phyloP scores from a whole-genome alignment of 495 filamentous ascomycete genomes.

The Hyaloscypha bicolor region DNA sequence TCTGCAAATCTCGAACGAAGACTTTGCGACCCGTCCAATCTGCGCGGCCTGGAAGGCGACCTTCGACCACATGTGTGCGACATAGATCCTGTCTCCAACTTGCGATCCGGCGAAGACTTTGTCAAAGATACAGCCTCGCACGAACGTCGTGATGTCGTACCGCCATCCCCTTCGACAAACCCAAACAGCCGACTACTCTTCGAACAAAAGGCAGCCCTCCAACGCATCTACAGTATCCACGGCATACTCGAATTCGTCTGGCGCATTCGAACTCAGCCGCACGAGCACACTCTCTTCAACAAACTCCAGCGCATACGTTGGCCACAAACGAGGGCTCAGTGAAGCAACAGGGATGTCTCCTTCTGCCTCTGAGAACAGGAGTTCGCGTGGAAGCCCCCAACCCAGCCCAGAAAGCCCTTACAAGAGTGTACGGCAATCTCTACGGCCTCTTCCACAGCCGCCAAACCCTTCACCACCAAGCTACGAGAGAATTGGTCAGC shows the following conservation, averaged over 20 bases:
- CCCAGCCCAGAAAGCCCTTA: slow-evolving; percentile 60
- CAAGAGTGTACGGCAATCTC: slow-evolving; percentile 70
- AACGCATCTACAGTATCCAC: slow-evolving; percentile 79
- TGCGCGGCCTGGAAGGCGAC: slow-evolving; percentile 22
- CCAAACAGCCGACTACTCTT: slow-evolving; percentile 62
- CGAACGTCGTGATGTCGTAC: slow-evolving; percentile 49
- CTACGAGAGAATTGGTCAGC: slow-evolving; percentile 13
- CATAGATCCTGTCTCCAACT: slow-evolving; percentile 14
- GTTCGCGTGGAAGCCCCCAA: slow-evolving; percentile 29
- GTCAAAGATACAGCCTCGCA: background rate
- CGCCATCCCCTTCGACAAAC: slow-evolving; percentile 62
- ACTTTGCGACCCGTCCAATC: slow-evolving; percentile 5
- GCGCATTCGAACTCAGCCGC: slow-evolving; percentile 65
- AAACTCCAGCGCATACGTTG: slow-evolving; percentile 62
- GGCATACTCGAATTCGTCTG: slow-evolving; percentile 70
- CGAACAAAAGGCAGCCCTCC: slow-evolving; percentile 71
- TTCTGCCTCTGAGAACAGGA: slow-evolving; percentile 30
- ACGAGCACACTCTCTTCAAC: slow-evolving; percentile 79
- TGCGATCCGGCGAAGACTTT: slow-evolving; percentile 18
- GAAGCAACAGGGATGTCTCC: slow-evolving; percentile 58
- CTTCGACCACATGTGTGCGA: slow-evolving; percentile 24
- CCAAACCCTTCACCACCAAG: slow-evolving; percentile 52
- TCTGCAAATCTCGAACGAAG: slow-evolving; percentile 7
- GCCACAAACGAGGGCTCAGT: slow-evolving; percentile 78
- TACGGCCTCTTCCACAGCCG: slow-evolving; percentile 74